Evolutionary conservation across 1,284 basidiomycete species (phyloP).

Genomic region (Ceratobasidium sp.): DNA sequence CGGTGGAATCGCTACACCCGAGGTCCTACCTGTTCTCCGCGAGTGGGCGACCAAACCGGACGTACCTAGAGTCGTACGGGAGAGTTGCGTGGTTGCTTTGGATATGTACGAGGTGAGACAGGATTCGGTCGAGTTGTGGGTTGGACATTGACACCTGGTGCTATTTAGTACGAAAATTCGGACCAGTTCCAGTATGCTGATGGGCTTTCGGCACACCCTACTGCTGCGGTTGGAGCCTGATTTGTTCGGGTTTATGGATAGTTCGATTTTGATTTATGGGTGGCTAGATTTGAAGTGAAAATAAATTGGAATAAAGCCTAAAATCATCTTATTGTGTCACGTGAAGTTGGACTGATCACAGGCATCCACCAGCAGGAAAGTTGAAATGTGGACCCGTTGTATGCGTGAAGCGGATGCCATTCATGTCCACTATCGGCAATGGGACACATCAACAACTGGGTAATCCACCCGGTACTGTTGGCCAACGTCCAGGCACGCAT

Average conservation of each 20-base stretch:
- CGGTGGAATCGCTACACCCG: conserved; percentile 93
- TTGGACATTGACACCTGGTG: background rate
- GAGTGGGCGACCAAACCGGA: conserved; percentile 83
- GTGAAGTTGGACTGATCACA: too few relatives aligned
- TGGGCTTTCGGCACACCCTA: conserved; percentile 49
- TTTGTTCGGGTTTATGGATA: background rate
- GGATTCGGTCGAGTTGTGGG: background rate
- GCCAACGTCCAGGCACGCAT: too few relatives aligned
- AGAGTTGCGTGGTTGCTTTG: conserved; percentile 95
- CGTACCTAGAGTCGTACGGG: conserved; percentile 88
- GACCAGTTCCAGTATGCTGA: conserved; percentile 86
- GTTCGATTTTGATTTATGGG: background rate
- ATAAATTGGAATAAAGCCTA: too few relatives aligned
- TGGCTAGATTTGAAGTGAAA: too few relatives aligned
- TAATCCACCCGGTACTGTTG: too few relatives aligned
- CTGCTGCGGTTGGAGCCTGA: conserved; percentile 13
- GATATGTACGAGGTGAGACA: conserved; percentile 91
- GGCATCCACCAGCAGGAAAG: too few relatives aligned
- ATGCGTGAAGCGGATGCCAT: too few relatives aligned
- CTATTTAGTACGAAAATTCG: conserved; percentile 82
- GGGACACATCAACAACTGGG: too few relatives aligned
- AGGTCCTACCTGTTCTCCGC: conserved; percentile 81
- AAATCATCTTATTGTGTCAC: too few relatives aligned
- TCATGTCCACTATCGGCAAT: too few relatives aligned
- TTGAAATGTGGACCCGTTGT: too few relatives aligned